Evolutionary conservation across 352 stramenopile genomes (phyloP), one percentile per base, ranked within the genome.

Genomic region (Aphanomyces stellatus): DNA sequence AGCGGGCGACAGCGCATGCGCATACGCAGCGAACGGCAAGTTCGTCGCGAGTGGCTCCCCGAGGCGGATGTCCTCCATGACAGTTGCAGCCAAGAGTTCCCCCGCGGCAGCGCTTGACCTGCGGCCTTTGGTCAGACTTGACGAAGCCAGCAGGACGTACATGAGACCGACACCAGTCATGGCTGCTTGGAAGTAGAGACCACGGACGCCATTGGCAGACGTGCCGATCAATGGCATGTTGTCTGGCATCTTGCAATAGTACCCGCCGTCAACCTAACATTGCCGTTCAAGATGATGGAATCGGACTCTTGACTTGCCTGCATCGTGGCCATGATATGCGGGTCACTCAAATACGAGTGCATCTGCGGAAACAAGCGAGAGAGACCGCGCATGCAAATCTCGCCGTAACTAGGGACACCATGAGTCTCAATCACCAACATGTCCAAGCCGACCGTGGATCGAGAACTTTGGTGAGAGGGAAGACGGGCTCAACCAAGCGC

Each of bases 181-280:
- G 4, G 81, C 81, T 8, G 81, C 86, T 69, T 88, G 80, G 8
- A 88, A 69, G 51, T 77, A 90, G n/a, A 90, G 69, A 4, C 81
- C 81, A 17, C 82, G 75, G 51, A 88, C 72, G 0, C 81, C 88
- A 51, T 62, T 81, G 2, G 79, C 77, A 13, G 79, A 77, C 11
- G 76, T 76, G 17, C 82, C 82, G 43, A 91, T 90, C 48, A 91
- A 57, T 24, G 83, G 83, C 51, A 88, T 74, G 56, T 88, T 90
- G 73, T 90, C 81, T 49, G 85, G 62, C 6, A 79, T 90, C 69
- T 91, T 91, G 76, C 81, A 91, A 55, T 89, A 91, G 71, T 91
- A 90, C 2, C 81, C 81, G 17, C 83, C 81, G 17, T 84, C 88
- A 4, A 91, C 79, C 70, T 87, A 34, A n/a, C n/a, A n/a, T n/a